phyloP scores from a whole-genome alignment of 108 stramenopile genomes.

The Parietichytrium sp. region DNA sequence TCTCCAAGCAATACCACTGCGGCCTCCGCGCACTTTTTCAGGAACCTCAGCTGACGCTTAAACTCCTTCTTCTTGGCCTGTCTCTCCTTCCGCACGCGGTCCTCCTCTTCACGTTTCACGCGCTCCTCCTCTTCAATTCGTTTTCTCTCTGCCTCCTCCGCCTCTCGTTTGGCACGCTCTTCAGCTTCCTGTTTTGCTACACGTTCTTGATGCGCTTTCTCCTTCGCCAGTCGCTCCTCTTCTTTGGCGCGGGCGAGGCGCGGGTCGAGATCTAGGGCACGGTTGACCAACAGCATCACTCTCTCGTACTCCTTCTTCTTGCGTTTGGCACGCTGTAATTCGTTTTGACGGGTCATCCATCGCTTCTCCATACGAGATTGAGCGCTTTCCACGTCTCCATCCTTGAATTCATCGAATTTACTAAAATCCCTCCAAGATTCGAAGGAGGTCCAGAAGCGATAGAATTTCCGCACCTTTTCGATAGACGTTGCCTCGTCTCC shows the following conservation, averaged over 20 bases:
- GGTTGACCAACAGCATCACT: slow-evolving; percentile 80
- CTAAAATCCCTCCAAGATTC: slow-evolving; percentile 94
- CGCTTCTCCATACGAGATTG: slow-evolving; percentile 88
- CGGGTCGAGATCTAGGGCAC: slow-evolving; percentile 88
- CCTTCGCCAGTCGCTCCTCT: slow-evolving; percentile 47
- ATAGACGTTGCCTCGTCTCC: slow-evolving; percentile 81
- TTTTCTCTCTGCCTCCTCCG: slow-evolving; percentile 38
- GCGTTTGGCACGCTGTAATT: slow-evolving; percentile 77
- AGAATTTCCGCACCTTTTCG: slow-evolving; percentile 83
- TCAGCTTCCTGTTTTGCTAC: neutral
- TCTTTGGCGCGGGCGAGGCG: slow-evolving; percentile 72
- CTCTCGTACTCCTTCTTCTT: slow-evolving; percentile 90
- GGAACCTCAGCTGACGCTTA: neutral
- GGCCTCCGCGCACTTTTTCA: slow-evolving; percentile 1
- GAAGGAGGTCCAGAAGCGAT: slow-evolving; percentile 93
- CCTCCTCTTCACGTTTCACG: slow-evolving; percentile 48
- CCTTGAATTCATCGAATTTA: slow-evolving; percentile 71
- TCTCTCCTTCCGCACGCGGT: slow-evolving; percentile 12
- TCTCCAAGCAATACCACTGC: slow-evolving; percentile 5
- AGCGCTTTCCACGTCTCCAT: slow-evolving; percentile 76
- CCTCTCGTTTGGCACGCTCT: slow-evolving; percentile 3
- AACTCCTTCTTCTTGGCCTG: neutral
- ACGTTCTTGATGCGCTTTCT: slow-evolving; percentile 41
- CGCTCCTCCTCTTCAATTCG: slow-evolving; percentile 49
- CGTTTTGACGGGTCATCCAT: slow-evolving; percentile 96